Evolutionary conservation across 495 filamentous ascomycete species (phyloP), one percentile per base, ranked within the genome.

Genomic region (Xylaria curta): DNA sequence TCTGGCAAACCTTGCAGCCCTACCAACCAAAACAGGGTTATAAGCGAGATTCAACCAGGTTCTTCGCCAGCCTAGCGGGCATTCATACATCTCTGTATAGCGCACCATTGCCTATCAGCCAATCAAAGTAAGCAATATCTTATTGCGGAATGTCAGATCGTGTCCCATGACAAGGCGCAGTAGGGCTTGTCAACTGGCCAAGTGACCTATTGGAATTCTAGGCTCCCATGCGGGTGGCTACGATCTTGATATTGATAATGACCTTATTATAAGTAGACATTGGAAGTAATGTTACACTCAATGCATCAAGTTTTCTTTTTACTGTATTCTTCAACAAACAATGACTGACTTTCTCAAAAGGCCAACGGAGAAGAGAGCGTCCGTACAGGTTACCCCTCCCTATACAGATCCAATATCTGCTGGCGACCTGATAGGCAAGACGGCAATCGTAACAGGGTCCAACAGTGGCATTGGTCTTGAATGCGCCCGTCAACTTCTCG

Each of bases 401-500:
- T 33, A 12, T 17, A 24, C 47, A 26, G 1, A 2, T 38, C 17
- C 17, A 4, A 33, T 24, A 28, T 42, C 38, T 10, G 15, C 33
- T 3, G 38, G 59, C 36, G 72, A 68, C 28, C 74, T 76, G 42
- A 66, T 76, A 0, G 80, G 78, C 33, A 78, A 87, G 69, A 84
- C 80, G 0, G 80, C 83, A 28, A 85, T 90, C 51, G 73, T 90
- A 26, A 89, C 86, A 4, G 88, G 88, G 12, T 70, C 80, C 61
- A 89, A 86, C 74, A 79, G 80, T 5, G 88, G 88, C 3, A 79
- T 90, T 0, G 88, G 88, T n/a, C 74, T 83, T 2, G 83, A 86
- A 73, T 83, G 83, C 40, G 81, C 85, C 4, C 74, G 75, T 3
- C 83, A 87, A 59, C 77, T 89, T 21, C 81, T 87, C 9, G 71